These are phyloP conservation scores for Botryotinia calthae DNA, from an alignment of 2,329 filamentous ascomycete genomes.

Conservation along the genomic window DNA sequence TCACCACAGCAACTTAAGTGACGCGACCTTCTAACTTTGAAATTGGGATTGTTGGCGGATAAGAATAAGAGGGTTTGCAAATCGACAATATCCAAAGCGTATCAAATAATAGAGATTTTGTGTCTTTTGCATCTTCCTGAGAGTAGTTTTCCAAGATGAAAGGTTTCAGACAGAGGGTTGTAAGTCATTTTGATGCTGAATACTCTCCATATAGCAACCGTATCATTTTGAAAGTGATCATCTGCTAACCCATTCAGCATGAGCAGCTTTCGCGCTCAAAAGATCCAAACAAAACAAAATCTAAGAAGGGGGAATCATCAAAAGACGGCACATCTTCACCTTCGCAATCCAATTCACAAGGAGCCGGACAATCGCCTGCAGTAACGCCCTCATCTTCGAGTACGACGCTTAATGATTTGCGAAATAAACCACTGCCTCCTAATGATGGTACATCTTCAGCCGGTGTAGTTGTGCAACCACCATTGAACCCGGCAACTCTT, in stretches of 20 bases:
- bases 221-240: slow-evolving; percentile 21
- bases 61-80: neutral
- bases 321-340: slow-evolving; percentile 81
- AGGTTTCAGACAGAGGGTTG: slow-evolving; percentile 95
- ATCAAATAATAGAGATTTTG: neutral
- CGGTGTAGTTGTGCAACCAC: slow-evolving; percentile 33
- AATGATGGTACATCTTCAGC: slow-evolving; percentile 44
- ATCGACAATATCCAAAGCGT: neutral
- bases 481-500: slow-evolving; percentile 35
- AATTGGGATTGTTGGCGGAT: neutral
- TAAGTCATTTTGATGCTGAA: slow-evolving; percentile 51
- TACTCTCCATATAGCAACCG: slow-evolving; percentile 21
- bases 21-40: slow-evolving; percentile 8
- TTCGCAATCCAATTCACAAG: slow-evolving; percentile 50
- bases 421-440: slow-evolving; percentile 74
- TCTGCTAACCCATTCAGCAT: slow-evolving; percentile 55
- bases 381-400: slow-evolving; percentile 85
- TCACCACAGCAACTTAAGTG: slow-evolving; percentile 6
- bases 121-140: neutral
- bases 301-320: slow-evolving; percentile 64
- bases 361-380: slow-evolving; percentile 58
- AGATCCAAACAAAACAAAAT: slow-evolving; percentile 75
- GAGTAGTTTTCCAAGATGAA: slow-evolving; percentile 67
- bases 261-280: slow-evolving; percentile 90
- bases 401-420: slow-evolving; percentile 78